phyloP scores from a whole-genome alignment of 225 moss, liverwort and hornwort genomes.

The Thuidium tamariscinum region DNA sequence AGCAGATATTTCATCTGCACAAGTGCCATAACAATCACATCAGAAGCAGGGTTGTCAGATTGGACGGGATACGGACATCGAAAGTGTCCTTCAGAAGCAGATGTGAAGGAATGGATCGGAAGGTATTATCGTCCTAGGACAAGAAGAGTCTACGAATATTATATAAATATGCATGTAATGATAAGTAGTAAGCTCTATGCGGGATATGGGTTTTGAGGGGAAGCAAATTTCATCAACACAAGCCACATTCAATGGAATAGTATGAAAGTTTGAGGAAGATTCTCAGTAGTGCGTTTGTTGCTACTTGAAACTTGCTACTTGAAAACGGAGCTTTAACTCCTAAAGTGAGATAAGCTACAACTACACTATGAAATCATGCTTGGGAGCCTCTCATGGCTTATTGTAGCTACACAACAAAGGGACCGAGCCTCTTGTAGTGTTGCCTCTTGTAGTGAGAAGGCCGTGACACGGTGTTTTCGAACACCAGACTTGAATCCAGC shows the following conservation, averaged over 20 bases:
- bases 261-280: not conserved
- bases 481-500: not conserved
- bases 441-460: not conserved
- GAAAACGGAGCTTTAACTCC: not conserved
- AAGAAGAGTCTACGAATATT: not conserved
- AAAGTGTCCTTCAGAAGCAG: not conserved
- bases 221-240: not conserved
- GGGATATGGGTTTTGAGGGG: not conserved
- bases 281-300: not conserved
- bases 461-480: not conserved
- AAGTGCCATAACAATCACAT: not conserved
- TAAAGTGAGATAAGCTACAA: not conserved
- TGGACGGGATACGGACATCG: not conserved
- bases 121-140: not conserved
- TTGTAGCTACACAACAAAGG: not conserved
- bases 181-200: not conserved
- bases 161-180: not conserved
- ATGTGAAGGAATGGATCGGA: not conserved
- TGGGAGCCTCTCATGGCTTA: not conserved
- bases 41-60: not conserved
- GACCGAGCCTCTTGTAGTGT: not conserved
- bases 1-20: conserved; percentile 8
- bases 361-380: not conserved
- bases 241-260: not conserved
- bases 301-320: not conserved